These are phyloP conservation scores for Cercospora janseana DNA, from an alignment of 2,329 filamentous ascomycete species.

Conservation along the genomic window DNA sequence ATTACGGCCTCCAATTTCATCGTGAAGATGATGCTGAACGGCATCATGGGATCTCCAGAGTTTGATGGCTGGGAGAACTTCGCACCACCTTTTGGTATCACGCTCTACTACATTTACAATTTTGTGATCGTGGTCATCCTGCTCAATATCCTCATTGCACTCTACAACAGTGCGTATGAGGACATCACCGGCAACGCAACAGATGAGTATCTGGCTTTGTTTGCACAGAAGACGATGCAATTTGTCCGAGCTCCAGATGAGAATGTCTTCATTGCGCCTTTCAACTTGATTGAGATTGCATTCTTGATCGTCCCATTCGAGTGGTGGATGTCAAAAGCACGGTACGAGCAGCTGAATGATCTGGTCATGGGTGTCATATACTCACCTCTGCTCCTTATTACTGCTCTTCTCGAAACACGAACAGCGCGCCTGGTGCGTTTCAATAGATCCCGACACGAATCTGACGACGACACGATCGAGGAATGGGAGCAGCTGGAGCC, in stretches of 20 bases:
- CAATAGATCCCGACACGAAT: constrained; percentile 77
- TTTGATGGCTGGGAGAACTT: constrained; percentile 88
- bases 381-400: constrained; percentile 75
- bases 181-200: constrained; percentile 90
- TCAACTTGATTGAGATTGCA: constrained; percentile 90
- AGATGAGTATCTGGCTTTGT: constrained; percentile 92
- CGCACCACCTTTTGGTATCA: constrained; percentile 85
- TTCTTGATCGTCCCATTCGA: constrained; percentile 76
- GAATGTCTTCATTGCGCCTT: constrained; percentile 94
- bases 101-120: constrained; percentile 96
- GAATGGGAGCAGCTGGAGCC: constrained; percentile 86
- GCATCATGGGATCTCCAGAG: constrained; percentile 86
- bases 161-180: constrained; percentile 95
- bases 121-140: constrained; percentile 95
- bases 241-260: constrained; percentile 96
- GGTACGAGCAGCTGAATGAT: constrained; percentile 82
- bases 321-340: constrained; percentile 82
- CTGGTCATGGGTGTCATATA: constrained; percentile 84
- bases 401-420: constrained; percentile 59
- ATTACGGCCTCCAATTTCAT: constrained; percentile 66
- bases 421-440: constrained; percentile 44
- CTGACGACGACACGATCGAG: constrained; percentile 82
- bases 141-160: constrained; percentile 91
- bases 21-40: constrained; percentile 79
- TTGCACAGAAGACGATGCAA: constrained; percentile 91